Evolutionary conservation across 345 rosid genomes (phyloP).

Genomic region (Eutrema heterophyllum): DNA sequence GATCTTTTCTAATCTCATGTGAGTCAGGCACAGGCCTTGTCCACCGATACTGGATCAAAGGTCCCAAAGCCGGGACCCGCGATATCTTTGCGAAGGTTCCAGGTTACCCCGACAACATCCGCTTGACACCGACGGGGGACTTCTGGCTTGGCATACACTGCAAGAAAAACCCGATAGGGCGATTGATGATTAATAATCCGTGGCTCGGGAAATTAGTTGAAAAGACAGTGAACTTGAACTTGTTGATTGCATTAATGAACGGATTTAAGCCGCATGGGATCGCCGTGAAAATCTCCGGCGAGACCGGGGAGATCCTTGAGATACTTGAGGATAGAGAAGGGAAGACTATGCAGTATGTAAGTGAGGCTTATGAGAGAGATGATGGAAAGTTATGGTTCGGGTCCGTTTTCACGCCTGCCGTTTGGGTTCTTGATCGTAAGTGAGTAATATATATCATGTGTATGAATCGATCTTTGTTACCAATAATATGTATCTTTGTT

Average conservation of each 20-base stretch:
- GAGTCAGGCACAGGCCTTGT: constrained; percentile 38
- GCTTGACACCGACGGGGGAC: constrained; percentile 5
- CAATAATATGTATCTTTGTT: background rate
- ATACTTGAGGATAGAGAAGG: constrained; percentile 34
- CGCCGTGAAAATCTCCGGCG: constrained; percentile 41
- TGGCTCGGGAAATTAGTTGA: constrained; percentile 35
- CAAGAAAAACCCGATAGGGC: background rate
- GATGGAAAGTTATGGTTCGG: constrained; percentile 53
- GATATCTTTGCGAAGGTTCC: constrained; percentile 21
- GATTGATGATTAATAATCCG: constrained; percentile 20
- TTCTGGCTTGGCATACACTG: constrained; percentile 19
- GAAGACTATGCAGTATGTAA: constrained; percentile 42
- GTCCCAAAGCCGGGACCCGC: constrained; percentile 30
- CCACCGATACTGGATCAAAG: constrained; percentile 40
- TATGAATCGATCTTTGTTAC: background rate
- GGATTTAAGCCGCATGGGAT: constrained; percentile 12
- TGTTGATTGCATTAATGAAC: background rate
- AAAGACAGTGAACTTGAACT: background rate
- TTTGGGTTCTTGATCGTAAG: constrained; percentile 4
- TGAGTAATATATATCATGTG: background rate
- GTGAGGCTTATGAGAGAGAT: constrained; percentile 60
- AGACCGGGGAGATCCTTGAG: constrained; percentile 45
- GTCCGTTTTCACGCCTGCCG: background rate
- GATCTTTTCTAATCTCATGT: constrained; percentile 42
- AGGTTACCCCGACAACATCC: constrained; percentile 20